Base-by-base conservation (phyloP, 2,329 filamentous ascomycete genomes). In the Tolypocladium ovalisporum region DNA sequence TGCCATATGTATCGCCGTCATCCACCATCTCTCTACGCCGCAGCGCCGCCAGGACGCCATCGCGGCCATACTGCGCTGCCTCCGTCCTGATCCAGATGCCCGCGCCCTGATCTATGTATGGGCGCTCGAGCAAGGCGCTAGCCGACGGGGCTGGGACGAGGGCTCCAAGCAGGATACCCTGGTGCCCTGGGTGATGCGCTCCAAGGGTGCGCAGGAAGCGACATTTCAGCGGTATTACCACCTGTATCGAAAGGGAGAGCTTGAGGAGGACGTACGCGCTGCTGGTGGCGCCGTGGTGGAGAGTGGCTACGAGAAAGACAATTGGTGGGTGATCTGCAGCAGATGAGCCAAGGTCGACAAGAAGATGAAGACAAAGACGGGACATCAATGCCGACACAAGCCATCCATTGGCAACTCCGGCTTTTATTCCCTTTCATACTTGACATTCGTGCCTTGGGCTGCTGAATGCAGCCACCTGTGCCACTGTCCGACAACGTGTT, bases 181-280 rank as follows among this genome's bases (percentile, higher is more conserved):
- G 76, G 94, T 99, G 53, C 92, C 94, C 17, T 99, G 94, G 94
- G 90, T 97, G 29, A 82, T 92, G 70, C 67, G 63, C 65, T 65
- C 64, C 58, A 70, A 71, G 62, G 67, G 67, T 13, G 61, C 61
- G 54, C 62, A 63, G 0, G 73, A 81, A 32, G 77, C 77, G 68
- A 90, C 85, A 1, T 96, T 89, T 69, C 85, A 96, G 70, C 82
- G 94, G 55, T 99, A 96, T 70, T 99, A 99, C 70, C 94, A 99
- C 73, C 77, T 99, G 32, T 99, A 96, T 72, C 80, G 83, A 56
- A 82, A 89, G 68, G 89, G 89, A 19, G 94, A 99, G 75, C 77
- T 99, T 58, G 91, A 97, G 69, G 79, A 83, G 49, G 89, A 97
- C 69, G 82, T 96, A 58, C 70, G 72, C 54, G 79, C 80, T 19